Evolutionary conservation across 2,329 filamentous ascomycete species (phyloP), one percentile per base, ranked within the genome.

Genomic region (Clarireedia monteithiana): DNA sequence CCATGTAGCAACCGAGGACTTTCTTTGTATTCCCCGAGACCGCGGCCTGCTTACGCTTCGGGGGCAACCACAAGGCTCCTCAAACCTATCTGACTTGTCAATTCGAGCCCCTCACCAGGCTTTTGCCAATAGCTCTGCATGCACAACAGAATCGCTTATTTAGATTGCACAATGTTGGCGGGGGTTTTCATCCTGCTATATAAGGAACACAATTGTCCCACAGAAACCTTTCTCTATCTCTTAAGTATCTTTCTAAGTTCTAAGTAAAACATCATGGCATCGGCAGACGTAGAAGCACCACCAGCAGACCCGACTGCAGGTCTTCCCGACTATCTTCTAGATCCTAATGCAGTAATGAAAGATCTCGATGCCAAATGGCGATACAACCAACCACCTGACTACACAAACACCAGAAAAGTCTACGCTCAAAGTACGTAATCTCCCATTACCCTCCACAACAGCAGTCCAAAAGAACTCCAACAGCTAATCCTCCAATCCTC

Each of bases 381-480:
- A 47, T 80, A 84, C 68, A 80, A 80, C 9, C 70, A 70, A 53
- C 74, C 80, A 42, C 84, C 84, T 1, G 82, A 86, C 65, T 87
- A 87, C 68, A 75, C 74, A 39, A 84, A 83, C 65, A 86, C 83
- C 2, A 74, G 84, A 39, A 75, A 77, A 56, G 74, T 82, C 45
- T 86, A 76, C 67, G 71, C 73, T 60, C 73, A 83, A 64, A 81
- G 83, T 85, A 68, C 69, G 77, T 69, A 14, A 17, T 49, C 17
- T 48, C 23, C 46, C 14, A n/a, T 7, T 23, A 45, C 26, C 17
- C 23, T 23, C 39, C 48, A 23, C 26, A 14, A 24, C 12, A 14
- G 27, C 36, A 7, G 2, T 14, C 40, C 20, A 44, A 30, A 17
- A 12, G 20, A 20, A 20, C 20, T 20, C 20, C 20, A 20, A 20